phyloP scores from a whole-genome alignment of 1,284 basidiomycete genomes.

The Lentinula novae-zelandiae region DNA sequence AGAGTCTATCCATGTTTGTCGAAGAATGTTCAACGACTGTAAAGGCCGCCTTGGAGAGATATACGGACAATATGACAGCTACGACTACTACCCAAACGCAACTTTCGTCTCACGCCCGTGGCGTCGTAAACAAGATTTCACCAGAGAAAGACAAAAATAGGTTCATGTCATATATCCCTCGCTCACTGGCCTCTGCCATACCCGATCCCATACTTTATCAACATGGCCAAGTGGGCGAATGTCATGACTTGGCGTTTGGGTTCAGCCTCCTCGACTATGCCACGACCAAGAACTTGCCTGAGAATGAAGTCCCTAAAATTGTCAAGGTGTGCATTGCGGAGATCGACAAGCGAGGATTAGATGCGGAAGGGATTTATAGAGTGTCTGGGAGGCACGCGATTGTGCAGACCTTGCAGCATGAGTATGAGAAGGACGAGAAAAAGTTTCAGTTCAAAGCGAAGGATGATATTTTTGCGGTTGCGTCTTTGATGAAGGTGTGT shows the following conservation, averaged over 20 bases:
- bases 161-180: conserved; percentile 51
- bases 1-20: conserved; percentile 81
- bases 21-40: conserved; percentile 69
- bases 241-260: conserved; percentile 89
- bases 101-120: conserved; percentile 53
- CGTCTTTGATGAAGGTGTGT: conserved; percentile 85
- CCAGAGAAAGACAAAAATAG: conserved; percentile 66
- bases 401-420: conserved; percentile 83
- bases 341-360: conserved; percentile 77
- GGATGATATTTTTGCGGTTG: conserved; percentile 89
- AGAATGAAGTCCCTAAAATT: conserved; percentile 80
- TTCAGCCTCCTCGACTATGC: conserved; percentile 92
- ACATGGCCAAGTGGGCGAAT: conserved; percentile 85
- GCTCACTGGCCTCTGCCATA: conserved; percentile 55
- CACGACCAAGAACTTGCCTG: conserved; percentile 71
- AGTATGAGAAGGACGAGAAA: conserved; percentile 88
- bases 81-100: conserved; percentile 68
- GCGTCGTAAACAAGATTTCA: conserved; percentile 61
- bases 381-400: conserved; percentile 84
- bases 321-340: conserved; percentile 83
- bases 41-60: conserved; percentile 63
- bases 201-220: conserved; percentile 71
- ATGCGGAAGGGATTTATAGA: conserved; percentile 83
- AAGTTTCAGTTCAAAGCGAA: conserved; percentile 75
- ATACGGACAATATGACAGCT: conserved; percentile 78